Base-by-base conservation (phyloP, 768 basidiomycete species). In the Boletus speciosus region DNA sequence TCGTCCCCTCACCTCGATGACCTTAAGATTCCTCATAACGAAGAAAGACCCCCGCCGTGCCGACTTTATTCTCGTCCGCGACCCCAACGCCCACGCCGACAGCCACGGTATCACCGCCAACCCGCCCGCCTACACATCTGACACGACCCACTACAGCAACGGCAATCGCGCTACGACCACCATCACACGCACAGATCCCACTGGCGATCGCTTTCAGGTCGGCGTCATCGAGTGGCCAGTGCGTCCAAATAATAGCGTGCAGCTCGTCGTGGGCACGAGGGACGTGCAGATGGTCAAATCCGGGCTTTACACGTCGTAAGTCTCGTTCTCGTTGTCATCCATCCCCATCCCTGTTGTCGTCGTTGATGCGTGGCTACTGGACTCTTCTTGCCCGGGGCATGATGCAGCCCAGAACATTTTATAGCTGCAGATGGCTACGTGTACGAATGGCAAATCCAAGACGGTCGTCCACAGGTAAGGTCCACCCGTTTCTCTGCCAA, bases 151-250 rank as follows among this genome's bases (percentile, higher is more conserved):
- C 15, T 57, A 61, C 16, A 11, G 35, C 42, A 32, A 57, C 25
- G 64, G 65, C 6, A 31, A 11, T 4, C 47, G 54, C 14, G 63
- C 66, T 0, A 59, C 56, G 6, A 70, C 68, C 3, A 64, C 68
- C 23, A 23, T 69, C 49, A 68, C 61, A 1, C 59, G 68, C 21
- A 61, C 40, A 1, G 64, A 60, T 12, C 23, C 29, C 9, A 14
- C 44, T 0, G 70, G 68, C 2, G 62, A 68, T 12, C 36, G 57
- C 0, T 25, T 64, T 10, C 68, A 70, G 37, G 66, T 68, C 23
- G 68, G 68, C 19, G 34, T 66, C 37, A 66, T 70, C 47, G 68
- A 71, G 31, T 70, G 70, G 68, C 66, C 66, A 3, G 49, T 45
- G 5, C 56, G 46, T 3, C 23, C 16, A 0, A 34, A 44, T 9